A percentile compares a stretch with the other conserved stretches of the same genome.
Conservation (phyloP, 1,284 basidiomycete genomes). For the Agaricales sp. region DNA sequence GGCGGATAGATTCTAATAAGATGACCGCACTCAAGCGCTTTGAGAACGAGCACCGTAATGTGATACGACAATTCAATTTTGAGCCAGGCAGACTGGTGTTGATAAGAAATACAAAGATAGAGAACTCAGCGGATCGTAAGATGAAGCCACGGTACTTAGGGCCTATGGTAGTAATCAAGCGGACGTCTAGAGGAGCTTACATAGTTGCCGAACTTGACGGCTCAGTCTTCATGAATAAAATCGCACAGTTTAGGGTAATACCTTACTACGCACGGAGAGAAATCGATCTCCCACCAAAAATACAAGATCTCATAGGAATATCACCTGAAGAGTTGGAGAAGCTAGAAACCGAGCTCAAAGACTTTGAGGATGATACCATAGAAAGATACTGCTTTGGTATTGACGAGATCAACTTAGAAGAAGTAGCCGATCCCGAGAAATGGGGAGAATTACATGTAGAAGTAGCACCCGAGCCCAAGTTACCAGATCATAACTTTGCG, state of each 20-base stretch:
- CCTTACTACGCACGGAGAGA: slow-evolving; percentile 12
- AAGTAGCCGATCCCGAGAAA: too few species aligned
- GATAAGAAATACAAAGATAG: slow-evolving; percentile 16
- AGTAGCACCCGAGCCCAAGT: too few species aligned
- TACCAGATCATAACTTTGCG: too few species aligned
- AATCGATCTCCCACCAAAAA: not conserved
- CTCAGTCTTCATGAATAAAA: slow-evolving; percentile 11
- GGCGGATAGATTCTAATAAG: slow-evolving; percentile 9
- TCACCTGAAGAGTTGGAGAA: not conserved
- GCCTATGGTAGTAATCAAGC: slow-evolving; percentile 15
- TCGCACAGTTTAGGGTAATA: slow-evolving; percentile 17
- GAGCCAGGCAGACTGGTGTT: slow-evolving; percentile 16
- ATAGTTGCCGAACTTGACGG: slow-evolving; percentile 16
- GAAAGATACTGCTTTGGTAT: too few species aligned
- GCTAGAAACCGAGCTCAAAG: too few species aligned
- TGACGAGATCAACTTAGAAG: too few species aligned
- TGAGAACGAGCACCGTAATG: slow-evolving; percentile 4
- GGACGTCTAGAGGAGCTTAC: slow-evolving; percentile 14
- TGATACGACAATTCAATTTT: slow-evolving; percentile 16
- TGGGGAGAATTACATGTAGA: too few species aligned
- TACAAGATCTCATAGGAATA: not conserved
- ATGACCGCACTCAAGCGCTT: slow-evolving; percentile 8
- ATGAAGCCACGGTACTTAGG: slow-evolving; percentile 14
- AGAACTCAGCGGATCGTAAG: slow-evolving; percentile 17
- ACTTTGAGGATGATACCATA: too few species aligned